phyloP scores from a whole-genome alignment of 139 green algal species.

The Yamagishiella unicocca region DNA sequence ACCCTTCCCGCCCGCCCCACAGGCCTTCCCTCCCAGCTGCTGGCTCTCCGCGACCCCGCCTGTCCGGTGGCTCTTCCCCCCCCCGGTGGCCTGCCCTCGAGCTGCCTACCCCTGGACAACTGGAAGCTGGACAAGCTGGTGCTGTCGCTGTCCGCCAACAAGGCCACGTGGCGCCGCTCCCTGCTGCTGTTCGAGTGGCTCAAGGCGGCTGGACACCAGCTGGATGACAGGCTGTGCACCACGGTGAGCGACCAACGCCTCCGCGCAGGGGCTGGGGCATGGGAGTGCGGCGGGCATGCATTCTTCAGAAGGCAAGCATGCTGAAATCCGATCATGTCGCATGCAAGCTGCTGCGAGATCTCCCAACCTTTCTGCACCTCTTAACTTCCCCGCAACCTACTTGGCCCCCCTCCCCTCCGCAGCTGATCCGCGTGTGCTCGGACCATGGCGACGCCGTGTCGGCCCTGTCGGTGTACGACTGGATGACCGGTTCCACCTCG shows the following conservation, averaged over 20 bases:
- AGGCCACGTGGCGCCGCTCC: constrained; percentile 82
- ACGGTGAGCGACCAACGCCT: constrained; percentile 70
- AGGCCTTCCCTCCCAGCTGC: constrained; percentile 58
- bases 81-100: constrained; percentile 36
- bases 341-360: too few species aligned
- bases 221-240: constrained; percentile 88
- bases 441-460: constrained; percentile 80
- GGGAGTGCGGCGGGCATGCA: too few species aligned
- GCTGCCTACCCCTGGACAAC: constrained; percentile 73
- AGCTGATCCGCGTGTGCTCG: constrained; percentile 85
- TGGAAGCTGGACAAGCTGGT: constrained; percentile 91
- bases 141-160: constrained; percentile 73
- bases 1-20: neutral
- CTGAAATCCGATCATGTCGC: too few species aligned
- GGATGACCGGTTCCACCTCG: constrained; percentile 74
- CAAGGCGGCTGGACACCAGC: constrained; percentile 70
- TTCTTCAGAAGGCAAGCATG: too few species aligned
- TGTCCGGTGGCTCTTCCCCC: constrained; percentile 55
- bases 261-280: too few species aligned
- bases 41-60: constrained; percentile 54
- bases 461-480: constrained; percentile 88
- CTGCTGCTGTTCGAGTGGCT: constrained; percentile 85
- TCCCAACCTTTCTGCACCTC: too few species aligned
- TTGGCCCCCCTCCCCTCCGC: neutral
- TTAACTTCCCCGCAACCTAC: neutral